phyloP scores from a whole-genome alignment of 1,139 yeast genomes.

The Yarrowia galli region DNA sequence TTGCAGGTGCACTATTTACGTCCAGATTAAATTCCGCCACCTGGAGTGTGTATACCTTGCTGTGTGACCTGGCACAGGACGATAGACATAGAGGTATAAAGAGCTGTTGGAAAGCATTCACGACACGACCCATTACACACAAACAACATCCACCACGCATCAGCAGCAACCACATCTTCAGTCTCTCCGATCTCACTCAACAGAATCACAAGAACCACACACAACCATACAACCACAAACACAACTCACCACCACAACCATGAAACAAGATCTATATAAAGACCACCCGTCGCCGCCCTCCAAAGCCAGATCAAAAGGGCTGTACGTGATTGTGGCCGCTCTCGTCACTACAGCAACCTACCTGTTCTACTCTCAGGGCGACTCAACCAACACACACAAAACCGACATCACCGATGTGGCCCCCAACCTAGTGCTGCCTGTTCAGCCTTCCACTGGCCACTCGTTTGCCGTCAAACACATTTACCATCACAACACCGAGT shows the following conservation, averaged over 20 bases:
- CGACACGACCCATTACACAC: not conserved
- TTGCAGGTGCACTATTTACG: slow-evolving; percentile 17
- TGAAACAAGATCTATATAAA: not conserved
- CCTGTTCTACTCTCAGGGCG: not conserved
- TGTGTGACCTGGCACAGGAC: slow-evolving; percentile 1
- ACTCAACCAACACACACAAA: not conserved
- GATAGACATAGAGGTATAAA: slow-evolving; percentile 7
- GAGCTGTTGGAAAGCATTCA: not conserved
- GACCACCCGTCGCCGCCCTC: not conserved
- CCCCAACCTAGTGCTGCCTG: not conserved
- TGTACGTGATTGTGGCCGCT: slow-evolving; percentile 21
- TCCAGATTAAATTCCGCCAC: slow-evolving; percentile 30
- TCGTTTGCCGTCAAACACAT: slow-evolving; percentile 33
- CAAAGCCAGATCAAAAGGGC: not conserved
- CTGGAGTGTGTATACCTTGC: slow-evolving; percentile 2
- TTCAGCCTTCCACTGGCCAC: not conserved
- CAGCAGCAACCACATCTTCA: not conserved
- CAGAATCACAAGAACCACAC: not conserved
- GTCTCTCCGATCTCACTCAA: not conserved
- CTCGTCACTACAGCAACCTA: slow-evolving; percentile 26
- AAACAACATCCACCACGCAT: not conserved
- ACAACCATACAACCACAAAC: not conserved
- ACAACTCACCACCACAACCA: not conserved
- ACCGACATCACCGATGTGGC: not conserved
- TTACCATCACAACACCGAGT: slow-evolving; percentile 38